Evolutionary conservation across 176 grass and related monocot genomes (phyloP), one percentile per base, ranked within the genome.

Genomic region (Carex pumila): DNA sequence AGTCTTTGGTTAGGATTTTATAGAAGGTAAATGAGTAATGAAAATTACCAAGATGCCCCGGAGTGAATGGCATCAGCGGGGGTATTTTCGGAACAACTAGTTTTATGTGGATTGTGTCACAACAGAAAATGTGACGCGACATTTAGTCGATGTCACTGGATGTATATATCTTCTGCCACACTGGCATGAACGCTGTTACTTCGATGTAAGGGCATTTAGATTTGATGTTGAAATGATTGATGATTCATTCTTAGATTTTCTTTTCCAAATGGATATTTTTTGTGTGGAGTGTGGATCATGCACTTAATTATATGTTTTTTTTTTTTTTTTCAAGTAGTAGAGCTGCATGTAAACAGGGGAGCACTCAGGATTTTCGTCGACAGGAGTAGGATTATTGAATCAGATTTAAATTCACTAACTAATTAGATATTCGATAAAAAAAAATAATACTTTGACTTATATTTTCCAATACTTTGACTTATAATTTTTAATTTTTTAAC

Each of bases 11-110:
- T 22, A 53, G 62, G 62, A 50, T 54, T 69, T 65, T 83, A 83
- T 83, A 69, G 62, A 49, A 52, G 80, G 22, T 50, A 52, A 32
- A 32, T 3, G 12, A 83, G 7, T 83, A 2, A 52, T 55, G 11
- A 5, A 49, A 83, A 52, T 83, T 83, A 66, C 62, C 5, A 66
- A 11, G 68, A 17, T 83, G 12, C 43, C 62, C 45, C 43, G 45
- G 81, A 83, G 19, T 83, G 61, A 67, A 83, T 67, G 62, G 81
- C 61, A 83, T 65, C 58, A 66, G 49, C 1, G 29, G 22, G 81
- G 61, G 18, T 66, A 83, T 29, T 68, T 52, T 66, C 3, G 81
- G 21, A 55, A 32, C 7, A 34, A 32, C 11, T 22, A 3, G 29
- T 49, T 81, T 47, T 83, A 52, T 83, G 81, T 83, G 81, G 61